Evolutionary conservation across 345 rosid genomes (phyloP).

Genomic region (Citrus inodora): DNA sequence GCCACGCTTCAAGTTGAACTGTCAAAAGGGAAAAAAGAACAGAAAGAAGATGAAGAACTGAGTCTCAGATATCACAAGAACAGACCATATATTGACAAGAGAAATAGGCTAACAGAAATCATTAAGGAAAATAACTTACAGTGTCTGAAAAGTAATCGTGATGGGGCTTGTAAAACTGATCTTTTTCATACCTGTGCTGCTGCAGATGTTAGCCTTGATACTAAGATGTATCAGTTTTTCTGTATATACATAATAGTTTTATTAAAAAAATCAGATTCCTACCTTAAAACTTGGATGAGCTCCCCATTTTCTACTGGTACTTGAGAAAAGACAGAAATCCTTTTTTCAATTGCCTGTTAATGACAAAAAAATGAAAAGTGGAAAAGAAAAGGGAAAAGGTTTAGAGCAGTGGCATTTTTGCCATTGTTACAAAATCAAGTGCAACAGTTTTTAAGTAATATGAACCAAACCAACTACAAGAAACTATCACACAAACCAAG

Average conservation of each 20-base stretch:
- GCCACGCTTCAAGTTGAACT: constrained; percentile 90
- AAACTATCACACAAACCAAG: neutral
- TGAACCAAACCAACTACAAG: too few relatives aligned
- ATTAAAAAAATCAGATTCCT: constrained; percentile 26
- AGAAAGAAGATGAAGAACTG: neutral
- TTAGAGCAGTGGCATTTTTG: neutral
- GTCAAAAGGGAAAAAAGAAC: neutral
- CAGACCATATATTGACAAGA: neutral
- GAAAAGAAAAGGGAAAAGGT: neutral
- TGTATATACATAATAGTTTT: constrained; percentile 12
- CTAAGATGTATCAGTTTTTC: constrained; percentile 31
- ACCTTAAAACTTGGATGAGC: constrained; percentile 94
- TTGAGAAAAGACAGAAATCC: constrained; percentile 93
- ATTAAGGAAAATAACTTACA: constrained; percentile 43
- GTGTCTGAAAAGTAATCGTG: constrained; percentile 91
- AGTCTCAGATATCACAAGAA: neutral
- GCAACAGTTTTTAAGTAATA: neutral
- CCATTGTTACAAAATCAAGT: neutral
- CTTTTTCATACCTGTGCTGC: constrained; percentile 91
- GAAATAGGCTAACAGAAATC: neutral
- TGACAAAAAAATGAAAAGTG: constrained; percentile 1
- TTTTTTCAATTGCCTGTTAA: constrained; percentile 79
- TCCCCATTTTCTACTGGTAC: constrained; percentile 89
- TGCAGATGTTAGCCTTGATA: constrained; percentile 60
- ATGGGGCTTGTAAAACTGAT: constrained; percentile 90